Evolutionary conservation across 179 eudicot species (phyloP), one percentile per base, ranked within the genome.

Genomic region (Beta corolliflora): DNA sequence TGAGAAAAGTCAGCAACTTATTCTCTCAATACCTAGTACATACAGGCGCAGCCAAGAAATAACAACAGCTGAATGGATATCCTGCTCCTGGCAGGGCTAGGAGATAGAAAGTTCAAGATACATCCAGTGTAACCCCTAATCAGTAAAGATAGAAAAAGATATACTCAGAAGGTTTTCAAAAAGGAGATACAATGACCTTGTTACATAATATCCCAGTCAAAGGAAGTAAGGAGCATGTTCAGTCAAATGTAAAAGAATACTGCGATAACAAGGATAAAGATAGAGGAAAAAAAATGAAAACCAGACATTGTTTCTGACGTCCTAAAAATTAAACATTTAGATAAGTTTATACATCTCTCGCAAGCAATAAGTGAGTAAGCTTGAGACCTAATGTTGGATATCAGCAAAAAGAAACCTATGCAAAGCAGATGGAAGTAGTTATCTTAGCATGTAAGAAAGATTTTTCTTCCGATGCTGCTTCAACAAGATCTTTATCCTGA

Each of bases 1-100:
- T 10, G 5, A 9, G 41, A 5, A 60, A 76, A 41, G 70, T 66
- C 25, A 25, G 23, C 69, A 64, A 15, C 41, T 29, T 19, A 18
- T 59, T 59, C 25, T 59, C 64, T 59, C 64, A 59, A 19, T 59
- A 65, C 44, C 69, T 65, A 65, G 69, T 65, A 65, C 44, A 25
- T 23, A 15, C 36, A 65, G 13, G 69, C 14, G 3, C 44, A 65
- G 18, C 5, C 44, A 65, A 65, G 48, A 1, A 63, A 63, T n/a
- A 56, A 21, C 64, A 65, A 12, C 69, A 12, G 16, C 44, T 65
- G 16, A 13, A 44, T 5, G 69, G 16, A 65, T 65, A 25, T 9
- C 23, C 69, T 25, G 44, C 69, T 12, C 16, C 8, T 59, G 69
- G 44, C 69, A 59, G 64, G 10, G 25, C 9, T 59, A 3, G 23